These are phyloP conservation scores for Hyaloscypha hepaticicola DNA, from an alignment of 495 filamentous ascomycete genomes.

Conservation along the genomic window DNA sequence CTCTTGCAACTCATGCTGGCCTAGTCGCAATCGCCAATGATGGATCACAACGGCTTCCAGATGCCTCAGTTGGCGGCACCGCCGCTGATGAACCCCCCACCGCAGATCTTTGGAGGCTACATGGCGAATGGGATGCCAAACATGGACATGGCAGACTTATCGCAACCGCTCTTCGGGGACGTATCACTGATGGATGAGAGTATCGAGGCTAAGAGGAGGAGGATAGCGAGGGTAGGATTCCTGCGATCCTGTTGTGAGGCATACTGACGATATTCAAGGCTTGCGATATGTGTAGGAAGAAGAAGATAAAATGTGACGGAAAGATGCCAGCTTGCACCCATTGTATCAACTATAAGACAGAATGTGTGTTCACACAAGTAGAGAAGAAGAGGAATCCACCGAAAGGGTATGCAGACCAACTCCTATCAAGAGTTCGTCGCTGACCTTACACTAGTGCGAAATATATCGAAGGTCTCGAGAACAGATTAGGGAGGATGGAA, in stretches of 20 bases:
- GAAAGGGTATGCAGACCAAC: conserved; percentile 65
- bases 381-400: conserved; percentile 98
- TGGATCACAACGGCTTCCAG: conserved; percentile 51
- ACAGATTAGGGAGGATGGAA: conserved; percentile 92
- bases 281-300: conserved; percentile 99
- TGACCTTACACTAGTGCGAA: conserved; percentile 65
- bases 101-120: conserved; percentile 69
- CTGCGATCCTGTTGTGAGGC: conserved; percentile 10
- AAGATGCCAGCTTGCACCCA: conserved; percentile 94
- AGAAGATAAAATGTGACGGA: conserved; percentile 99
- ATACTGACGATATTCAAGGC: conserved; percentile 53
- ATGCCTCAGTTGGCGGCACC: conserved; percentile 56
- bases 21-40: conserved; percentile 31
- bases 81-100: conserved; percentile 60
- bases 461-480: conserved; percentile 97
- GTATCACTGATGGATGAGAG: conserved; percentile 57
- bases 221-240: conserved; percentile 79
- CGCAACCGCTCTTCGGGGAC: conserved; percentile 62
- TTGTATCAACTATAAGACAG: conserved; percentile 97
- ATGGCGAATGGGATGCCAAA: conserved; percentile 58
- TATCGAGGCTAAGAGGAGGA: conserved; percentile 84
- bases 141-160: conserved; percentile 46
- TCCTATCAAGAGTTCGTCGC: not conserved
- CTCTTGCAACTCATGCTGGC: conserved; percentile 16
- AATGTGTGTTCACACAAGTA: conserved; percentile 95